Conservation (phyloP, 2,329 filamentous ascomycete genomes). For the Bipolaris bicolor region DNA sequence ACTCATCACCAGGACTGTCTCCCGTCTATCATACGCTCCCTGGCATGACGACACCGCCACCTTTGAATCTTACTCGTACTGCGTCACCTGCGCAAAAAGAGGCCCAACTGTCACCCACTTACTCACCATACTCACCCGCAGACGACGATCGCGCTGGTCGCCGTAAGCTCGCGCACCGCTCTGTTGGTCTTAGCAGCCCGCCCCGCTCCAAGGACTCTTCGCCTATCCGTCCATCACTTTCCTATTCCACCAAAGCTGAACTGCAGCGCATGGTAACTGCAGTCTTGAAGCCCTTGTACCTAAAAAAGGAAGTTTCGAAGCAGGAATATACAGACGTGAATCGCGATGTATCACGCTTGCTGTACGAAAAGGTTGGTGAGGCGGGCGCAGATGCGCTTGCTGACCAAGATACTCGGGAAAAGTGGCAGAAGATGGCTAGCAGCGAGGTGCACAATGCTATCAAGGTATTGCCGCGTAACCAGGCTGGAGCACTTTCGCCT, state of each 20-base stretch:
- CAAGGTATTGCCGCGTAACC: conserved; percentile 32
- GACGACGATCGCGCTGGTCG: conserved; percentile 50
- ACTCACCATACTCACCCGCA: conserved; percentile 67
- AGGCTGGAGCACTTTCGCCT: conserved; percentile 25
- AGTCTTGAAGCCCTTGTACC: conserved; percentile 82
- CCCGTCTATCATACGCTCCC: conserved; percentile 71
- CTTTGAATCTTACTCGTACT: conserved; percentile 63
- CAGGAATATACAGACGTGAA: conserved; percentile 95
- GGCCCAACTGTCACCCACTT: conserved; percentile 70
- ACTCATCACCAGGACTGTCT: conserved; percentile 71
- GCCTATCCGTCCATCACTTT: conserved; percentile 69
- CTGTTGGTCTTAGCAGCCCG: conserved; percentile 48
- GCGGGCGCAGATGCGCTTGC: conserved; percentile 57
- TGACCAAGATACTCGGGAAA: conserved; percentile 68
- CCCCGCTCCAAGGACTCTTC: conserved; percentile 67
- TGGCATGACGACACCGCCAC: conserved; percentile 72
- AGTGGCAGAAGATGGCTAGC: conserved; percentile 77
- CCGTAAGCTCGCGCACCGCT: conserved; percentile 36
- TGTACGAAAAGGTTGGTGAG: conserved; percentile 73
- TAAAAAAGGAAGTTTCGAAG: conserved; percentile 77
- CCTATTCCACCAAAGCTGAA: conserved; percentile 83
- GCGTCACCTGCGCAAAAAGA: conserved; percentile 61
- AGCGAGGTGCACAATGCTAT: conserved; percentile 81
- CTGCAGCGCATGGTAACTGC: conserved; percentile 87
- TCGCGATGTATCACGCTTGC: conserved; percentile 81